Base-by-base conservation (phyloP, 2,329 filamentous ascomycete species). In the Sporothrix brasiliensis region DNA sequence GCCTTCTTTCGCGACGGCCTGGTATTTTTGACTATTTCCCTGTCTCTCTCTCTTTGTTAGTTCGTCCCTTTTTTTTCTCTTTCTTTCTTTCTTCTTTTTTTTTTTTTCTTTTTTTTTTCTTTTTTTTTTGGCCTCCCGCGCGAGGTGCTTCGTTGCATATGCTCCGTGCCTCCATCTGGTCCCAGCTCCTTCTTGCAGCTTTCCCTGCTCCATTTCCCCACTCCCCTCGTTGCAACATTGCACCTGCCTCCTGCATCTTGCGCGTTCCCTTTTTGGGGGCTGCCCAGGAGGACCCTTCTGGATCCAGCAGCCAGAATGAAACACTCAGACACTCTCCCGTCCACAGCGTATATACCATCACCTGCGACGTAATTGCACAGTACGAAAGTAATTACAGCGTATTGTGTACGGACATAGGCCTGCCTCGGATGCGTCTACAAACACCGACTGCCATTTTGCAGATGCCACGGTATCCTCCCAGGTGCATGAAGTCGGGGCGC, bases 211-310 rank as follows among this genome's bases (percentile, higher is more conserved):
- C 34, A 34, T 19, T 34, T 67, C 63, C 49, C 49, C 50, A 54
- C 63, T 53, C 27, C 50, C 1, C 63, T n/a, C 63, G 30, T 39
- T 56, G 65, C 65, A 54, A 56, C 65, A 53, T 47, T 67, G 44
- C 65, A 67, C 44, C 63, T 67, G 65, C 34, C 21, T 67, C 49
- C 50, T 67, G 65, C 50, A 67, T 53, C 58, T 65, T 34, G 61
- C 14, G 44, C 41, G 39, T 63, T 63, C 44, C 61, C 60, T 21
- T 49, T 34, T 50, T 49, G 13, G 21, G 34, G 11, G n/a, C 41
- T 44, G 47, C 47, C 6, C 4, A 19, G 47, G 14, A 27, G 54
- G 27, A 9, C 56, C 19, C 27, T 60, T 44, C 34, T 41, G 19
- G 16, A 21, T 34, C 34, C 56, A 44, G 41, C 41, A 19, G 4